Evolutionary conservation across 495 filamentous ascomycete genomes (phyloP).

Genomic region (Usnea hakonensis): DNA sequence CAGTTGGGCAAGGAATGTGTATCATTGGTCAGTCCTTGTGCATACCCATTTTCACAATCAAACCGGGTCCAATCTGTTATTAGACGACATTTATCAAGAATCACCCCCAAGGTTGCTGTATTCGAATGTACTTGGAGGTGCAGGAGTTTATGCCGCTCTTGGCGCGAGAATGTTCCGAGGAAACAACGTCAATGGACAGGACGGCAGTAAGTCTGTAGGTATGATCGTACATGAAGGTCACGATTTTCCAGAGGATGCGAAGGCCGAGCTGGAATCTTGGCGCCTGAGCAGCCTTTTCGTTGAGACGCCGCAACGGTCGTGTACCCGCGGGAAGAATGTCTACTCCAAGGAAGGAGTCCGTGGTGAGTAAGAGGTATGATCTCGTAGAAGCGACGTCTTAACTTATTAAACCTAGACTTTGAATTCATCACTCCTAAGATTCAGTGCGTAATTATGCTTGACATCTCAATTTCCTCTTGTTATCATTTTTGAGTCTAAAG

Average conservation of each 20-base stretch:
- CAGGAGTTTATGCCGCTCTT: conserved; percentile 74
- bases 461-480: not conserved
- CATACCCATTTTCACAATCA: not conserved
- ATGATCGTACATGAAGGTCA: conserved; percentile 87
- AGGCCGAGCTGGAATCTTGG: conserved; percentile 59
- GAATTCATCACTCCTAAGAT: conserved; percentile 81
- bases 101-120: conserved; percentile 43
- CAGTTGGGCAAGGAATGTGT: conserved; percentile 61
- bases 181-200: conserved; percentile 26
- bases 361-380: conserved; percentile 32
- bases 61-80: not conserved
- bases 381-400: not conserved
- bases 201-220: conserved; percentile 49
- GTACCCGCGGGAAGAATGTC: conserved; percentile 87
- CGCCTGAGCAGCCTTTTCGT: conserved; percentile 63
- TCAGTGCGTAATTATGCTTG: conserved; percentile 34
- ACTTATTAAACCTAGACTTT: conserved; percentile 54
- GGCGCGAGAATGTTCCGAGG: conserved; percentile 79
- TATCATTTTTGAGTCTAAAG: not conserved
- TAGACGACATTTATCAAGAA: conserved; percentile 67
- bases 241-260: conserved; percentile 69
- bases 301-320: conserved; percentile 56
- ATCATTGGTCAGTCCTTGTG: conserved; percentile 63
- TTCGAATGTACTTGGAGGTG: conserved; percentile 69
- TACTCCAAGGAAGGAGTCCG: conserved; percentile 57